Percentiles rank a stretch among this genome's conserved stretches.
Conservation (phyloP, 1,284 basidiomycete genomes). For the Ustilago tritici region DNA sequence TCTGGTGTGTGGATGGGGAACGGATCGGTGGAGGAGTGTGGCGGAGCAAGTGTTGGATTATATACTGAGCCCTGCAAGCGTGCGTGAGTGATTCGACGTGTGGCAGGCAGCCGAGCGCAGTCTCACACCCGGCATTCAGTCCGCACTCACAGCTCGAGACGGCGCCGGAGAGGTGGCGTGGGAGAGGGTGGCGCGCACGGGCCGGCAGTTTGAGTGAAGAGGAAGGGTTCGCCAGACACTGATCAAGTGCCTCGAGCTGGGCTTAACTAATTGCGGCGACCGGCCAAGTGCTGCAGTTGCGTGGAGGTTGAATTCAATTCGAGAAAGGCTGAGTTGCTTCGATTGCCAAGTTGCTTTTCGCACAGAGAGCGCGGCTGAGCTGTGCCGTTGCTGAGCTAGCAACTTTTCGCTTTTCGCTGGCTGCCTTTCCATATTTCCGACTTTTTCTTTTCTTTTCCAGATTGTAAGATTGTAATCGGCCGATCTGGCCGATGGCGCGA, state of each 20-base stretch:
- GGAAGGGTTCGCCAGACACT: constrained; percentile 10
- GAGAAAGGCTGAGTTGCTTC: constrained; percentile 10
- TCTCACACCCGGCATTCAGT: constrained; percentile 11
- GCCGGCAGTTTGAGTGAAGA: constrained; percentile 11
- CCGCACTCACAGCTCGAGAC: neutral
- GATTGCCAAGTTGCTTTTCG: constrained; percentile 21
- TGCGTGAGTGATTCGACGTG: neutral
- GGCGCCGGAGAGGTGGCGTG: neutral
- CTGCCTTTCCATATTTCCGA: neutral
- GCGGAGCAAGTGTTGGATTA: constrained; percentile 29
- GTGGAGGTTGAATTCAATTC: neutral
- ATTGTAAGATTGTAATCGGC: constrained; percentile 11
- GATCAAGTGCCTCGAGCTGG: constrained; percentile 12
- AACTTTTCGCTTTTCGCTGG: too few species aligned
- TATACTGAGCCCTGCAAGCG: constrained; percentile 18
- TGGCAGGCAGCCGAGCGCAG: neutral
- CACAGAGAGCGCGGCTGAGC: constrained; percentile 1
- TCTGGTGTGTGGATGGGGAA: constrained; percentile 22
- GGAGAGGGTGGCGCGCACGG: constrained; percentile 11
- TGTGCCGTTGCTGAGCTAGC: neutral
- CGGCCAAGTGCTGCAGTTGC: constrained; percentile 2
- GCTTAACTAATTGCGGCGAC: constrained; percentile 5
- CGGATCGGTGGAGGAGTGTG: neutral
- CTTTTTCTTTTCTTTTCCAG: neutral
- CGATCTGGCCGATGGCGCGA: constrained; percentile 11